Base-by-base conservation (phyloP, 371 early-diverging fungal genomes). In the Synchytrium microbalum region DNA sequence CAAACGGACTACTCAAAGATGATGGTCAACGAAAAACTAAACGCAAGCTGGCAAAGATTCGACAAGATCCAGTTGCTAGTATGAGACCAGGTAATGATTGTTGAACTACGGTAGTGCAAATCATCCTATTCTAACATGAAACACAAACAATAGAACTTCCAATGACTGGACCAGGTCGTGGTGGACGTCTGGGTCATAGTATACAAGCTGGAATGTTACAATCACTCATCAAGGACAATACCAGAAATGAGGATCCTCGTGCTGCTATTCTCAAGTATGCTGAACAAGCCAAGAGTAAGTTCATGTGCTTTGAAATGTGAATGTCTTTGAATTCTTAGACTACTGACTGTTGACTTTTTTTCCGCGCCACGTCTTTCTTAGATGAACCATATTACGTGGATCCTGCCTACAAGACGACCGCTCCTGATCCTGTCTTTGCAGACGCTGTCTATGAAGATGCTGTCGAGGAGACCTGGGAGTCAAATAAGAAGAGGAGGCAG, bases 241-340 rank as follows among this genome's bases (percentile, higher is more conserved):
- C 85, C 51, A 80, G 79, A 71, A 90, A 90, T 67, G 95, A 92
- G 60, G 98, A 97, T 79, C 98, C 98, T 19, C 82, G 98, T 52
- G 96, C 90, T 62, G 98, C 95, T 10, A 82, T 97, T 66, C 76
- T 97, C 27, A 90, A 84, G 67, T 91, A 92, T 75, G 96, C 96
- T 0, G 81, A 86, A 19, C 79, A 76, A 1, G 92, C 95, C 0
- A 88, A 88, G 60, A 70, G 76, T 78, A 73, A 56, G 65, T 32
- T 23, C 5, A 16, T 14, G 25, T 53, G 25, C 63, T 28, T 16
- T 32, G 25, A 26, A 0, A 27, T 59, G 51, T n/a, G 14, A n/a
- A 26, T n/a, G n/a, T n/a, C n/a, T n/a, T 53, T 0, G 2, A 31
- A 56, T 32, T 25, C 54, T n/a, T n/a, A n/a, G n/a, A n/a, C n/a